phyloP scores from a whole-genome alignment of 306 rosid species.

The Clitoria ternatea region DNA sequence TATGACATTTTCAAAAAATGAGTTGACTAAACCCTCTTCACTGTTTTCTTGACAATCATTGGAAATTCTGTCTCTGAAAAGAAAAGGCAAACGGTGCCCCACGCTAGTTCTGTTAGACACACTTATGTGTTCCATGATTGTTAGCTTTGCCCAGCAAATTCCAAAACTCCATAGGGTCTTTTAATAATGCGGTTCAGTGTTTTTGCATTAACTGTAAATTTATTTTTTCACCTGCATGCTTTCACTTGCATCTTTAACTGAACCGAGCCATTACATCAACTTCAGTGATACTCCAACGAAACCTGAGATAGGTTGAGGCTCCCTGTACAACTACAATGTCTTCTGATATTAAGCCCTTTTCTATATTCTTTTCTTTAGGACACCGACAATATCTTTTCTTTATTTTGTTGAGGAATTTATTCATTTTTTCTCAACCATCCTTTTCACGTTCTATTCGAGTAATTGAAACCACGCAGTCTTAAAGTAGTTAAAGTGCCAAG shows the following conservation, averaged over 20 bases:
- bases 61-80: not conserved
- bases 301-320: not conserved
- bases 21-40: not conserved
- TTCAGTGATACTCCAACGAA: not conserved
- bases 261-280: not conserved
- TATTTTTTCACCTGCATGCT: not conserved
- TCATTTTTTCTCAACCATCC: conserved; percentile 4
- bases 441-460: conserved; percentile 15
- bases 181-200: not conserved
- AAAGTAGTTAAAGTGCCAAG: conserved; percentile 13
- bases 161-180: not conserved
- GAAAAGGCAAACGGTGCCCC: not conserved
- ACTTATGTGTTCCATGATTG: not conserved
- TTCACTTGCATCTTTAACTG: not conserved
- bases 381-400: not conserved
- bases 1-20: too few relatives aligned
- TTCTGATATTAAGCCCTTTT: not conserved
- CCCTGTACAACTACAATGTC: not conserved
- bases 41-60: not conserved
- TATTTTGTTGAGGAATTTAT: conserved; percentile 3
- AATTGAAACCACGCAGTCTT: not conserved
- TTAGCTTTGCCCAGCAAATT: not conserved
- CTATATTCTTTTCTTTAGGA: not conserved
- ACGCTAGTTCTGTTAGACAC: not conserved
- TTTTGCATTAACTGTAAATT: not conserved